Evolutionary conservation across 345 rosid genomes (phyloP), one percentile per base, ranked within the genome.

Genomic region (Sisymbrium altissimum): DNA sequence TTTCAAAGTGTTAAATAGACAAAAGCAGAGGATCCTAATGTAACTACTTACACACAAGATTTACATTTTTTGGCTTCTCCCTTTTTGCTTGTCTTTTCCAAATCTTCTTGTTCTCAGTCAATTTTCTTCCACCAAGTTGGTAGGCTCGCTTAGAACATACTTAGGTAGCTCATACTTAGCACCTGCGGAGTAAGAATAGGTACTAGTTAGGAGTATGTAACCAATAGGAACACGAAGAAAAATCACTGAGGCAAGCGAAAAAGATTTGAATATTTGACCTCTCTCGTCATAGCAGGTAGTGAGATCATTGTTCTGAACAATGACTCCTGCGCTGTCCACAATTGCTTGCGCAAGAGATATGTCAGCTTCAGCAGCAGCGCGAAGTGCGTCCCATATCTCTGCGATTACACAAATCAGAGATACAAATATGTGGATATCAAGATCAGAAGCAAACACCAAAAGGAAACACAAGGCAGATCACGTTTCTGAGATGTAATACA

Each of bases 311-410:
- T 64, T 90, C 79, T 95, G 96, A 75, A 87, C 81, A 39, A 89
- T 95, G 70, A 87, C 92, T 18, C 98, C 97, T 5, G 96, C 96
- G 58, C 96, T 89, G 45, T 86, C 96, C 73, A 93, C 86, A 27
- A 89, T 89, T 66, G 94, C 91, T 79, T 89, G 94, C 0, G 93
- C 92, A 78, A 86, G 87, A 53, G 75, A 52, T 48, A 86, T 46
- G 40, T 93, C 97, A 68, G 90, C 89, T 78, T 89, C 97, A 11
- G 90, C 86, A 3, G 98, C 98, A 73, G 88, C 98, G 6, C 89
- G 90, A 49, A 93, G 96, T 19, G 98, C 98, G 50, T 90, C 96
- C 98, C 98, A 93, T 59, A 93, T 87, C 85, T 90, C 97, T 93
- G 84, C 8, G 1, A 23, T 68, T 35, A 19, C 32, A 38, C 9